Base-by-base conservation (phyloP, 148 eudicot genomes). In the Fagopyrum esculentum region DNA sequence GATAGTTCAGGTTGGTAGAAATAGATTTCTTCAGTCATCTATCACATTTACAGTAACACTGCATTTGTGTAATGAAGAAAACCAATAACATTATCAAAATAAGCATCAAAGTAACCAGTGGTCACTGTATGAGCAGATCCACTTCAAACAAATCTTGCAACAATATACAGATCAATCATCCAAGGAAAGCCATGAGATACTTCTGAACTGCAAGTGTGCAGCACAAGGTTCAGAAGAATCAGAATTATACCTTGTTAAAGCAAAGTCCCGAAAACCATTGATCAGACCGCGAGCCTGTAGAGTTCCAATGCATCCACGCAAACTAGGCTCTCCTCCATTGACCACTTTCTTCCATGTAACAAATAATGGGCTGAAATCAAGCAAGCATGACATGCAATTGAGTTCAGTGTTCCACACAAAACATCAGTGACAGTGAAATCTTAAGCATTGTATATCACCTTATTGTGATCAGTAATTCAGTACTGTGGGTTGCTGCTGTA, bases 261-360 rank as follows among this genome's bases (percentile, higher is more conserved):
- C 97, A 88, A 85, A 95, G 80, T 95, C 99, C 80, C 72, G 89
- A 63, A 90, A 95, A 54, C 99, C 99, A 78, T 78, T 87, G 71
- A 95, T 78, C 82, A 95, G 72, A 75, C 74, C 56, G 49, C 90
- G 91, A 71, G 99, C 85, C 80, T 89, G 89, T 64, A 95, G 86
- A 79, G 99, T 90, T 59, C 99, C 99, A 77, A 95, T 95, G 89
- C 99, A 95, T 47, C 99, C 99, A 76, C 99, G 97, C 76, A 95
- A 84, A 26, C 92, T 96, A 79, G 99, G 94, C 82, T 95, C 99
- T 72, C 86, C 89, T 73, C 99, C 99, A 81, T 90, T 95, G 80
- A 85, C 82, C 74, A 82, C 86, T 81, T 92, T 95, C 86, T 95
- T 95, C 99, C 99, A 95, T 7, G 99, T 95, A 57, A 95, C 99